A percentile compares a stretch with the other conserved stretches of the same genome.
Conservation (phyloP, 2,329 filamentous ascomycete species). For the Fusarium tanahbumbuense region DNA sequence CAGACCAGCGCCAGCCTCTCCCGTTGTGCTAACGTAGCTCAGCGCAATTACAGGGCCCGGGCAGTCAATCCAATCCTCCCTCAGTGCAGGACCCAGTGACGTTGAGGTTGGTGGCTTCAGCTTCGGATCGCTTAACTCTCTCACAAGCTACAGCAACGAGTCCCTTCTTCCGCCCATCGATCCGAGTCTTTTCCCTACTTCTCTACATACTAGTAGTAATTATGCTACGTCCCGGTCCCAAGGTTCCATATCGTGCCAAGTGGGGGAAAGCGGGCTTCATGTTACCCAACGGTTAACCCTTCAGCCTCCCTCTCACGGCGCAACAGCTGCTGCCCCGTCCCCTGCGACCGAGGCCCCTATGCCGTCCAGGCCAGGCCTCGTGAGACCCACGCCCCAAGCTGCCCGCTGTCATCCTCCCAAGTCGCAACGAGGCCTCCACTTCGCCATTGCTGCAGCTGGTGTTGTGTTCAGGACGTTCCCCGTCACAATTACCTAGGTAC, state of each 20-base stretch:
- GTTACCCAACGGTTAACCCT: slow-evolving; percentile 14
- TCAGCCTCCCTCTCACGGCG: slow-evolving; percentile 25
- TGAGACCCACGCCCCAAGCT: slow-evolving; percentile 26
- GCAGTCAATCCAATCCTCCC: slow-evolving; percentile 1
- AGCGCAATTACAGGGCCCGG: not conserved
- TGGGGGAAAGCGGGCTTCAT: slow-evolving; percentile 19
- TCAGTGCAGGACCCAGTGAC: not conserved
- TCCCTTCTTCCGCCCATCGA: slow-evolving; percentile 4
- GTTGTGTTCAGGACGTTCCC: slow-evolving; percentile 26
- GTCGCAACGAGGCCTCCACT: slow-evolving; percentile 7
- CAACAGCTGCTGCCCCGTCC: slow-evolving; percentile 32
- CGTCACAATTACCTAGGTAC: not conserved
- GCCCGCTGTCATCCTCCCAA: slow-evolving; percentile 29
- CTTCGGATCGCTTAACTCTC: not conserved
- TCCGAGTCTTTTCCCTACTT: slow-evolving; percentile 3
- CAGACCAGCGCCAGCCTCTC: slow-evolving; percentile 29
- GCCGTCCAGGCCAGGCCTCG: slow-evolving; percentile 19
- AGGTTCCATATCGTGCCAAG: slow-evolving; percentile 22
- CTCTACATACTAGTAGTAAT: not conserved
- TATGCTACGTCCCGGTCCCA: slow-evolving; percentile 20
- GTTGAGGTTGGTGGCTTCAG: slow-evolving; percentile 1
- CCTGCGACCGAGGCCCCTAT: slow-evolving; percentile 21
- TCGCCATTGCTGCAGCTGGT: slow-evolving; percentile 16
- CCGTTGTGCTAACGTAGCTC: slow-evolving; percentile 19
- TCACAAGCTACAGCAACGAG: not conserved